Evolutionary conservation across 148 eudicot species (phyloP).

Genomic region (Diospyros kaki): DNA sequence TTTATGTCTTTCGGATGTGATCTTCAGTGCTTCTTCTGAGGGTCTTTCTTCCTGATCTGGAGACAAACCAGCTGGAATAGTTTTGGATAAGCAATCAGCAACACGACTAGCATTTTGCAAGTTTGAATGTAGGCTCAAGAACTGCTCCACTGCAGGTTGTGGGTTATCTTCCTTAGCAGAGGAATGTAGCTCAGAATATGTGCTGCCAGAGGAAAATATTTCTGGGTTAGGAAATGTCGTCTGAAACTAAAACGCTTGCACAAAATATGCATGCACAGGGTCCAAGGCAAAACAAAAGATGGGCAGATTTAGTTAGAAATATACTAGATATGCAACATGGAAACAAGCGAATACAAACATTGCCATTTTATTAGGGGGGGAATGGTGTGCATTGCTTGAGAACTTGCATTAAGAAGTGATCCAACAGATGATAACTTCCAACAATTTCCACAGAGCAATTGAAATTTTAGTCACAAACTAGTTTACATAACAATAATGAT

Average conservation of each 20-base stretch:
- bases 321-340: too few relatives aligned
- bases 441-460: too few relatives aligned
- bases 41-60: conserved; percentile 56
- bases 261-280: neutral
- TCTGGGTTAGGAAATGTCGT: neutral
- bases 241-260: neutral
- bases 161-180: conserved; percentile 80
- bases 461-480: too few relatives aligned
- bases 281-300: neutral
- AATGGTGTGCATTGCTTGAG: too few relatives aligned
- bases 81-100: conserved; percentile 53
- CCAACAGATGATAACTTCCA: too few relatives aligned
- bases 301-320: neutral
- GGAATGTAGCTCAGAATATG: conserved; percentile 62
- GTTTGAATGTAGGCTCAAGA: conserved; percentile 59
- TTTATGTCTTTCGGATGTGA: conserved; percentile 56
- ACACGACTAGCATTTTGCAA: conserved; percentile 49
- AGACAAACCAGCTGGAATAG: conserved; percentile 36
- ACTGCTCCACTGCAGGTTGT: conserved; percentile 77
- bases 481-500: too few relatives aligned
- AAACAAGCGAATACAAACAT: too few relatives aligned
- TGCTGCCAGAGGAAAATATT: conserved; percentile 38
- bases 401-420: too few relatives aligned
- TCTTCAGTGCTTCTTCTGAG: conserved; percentile 59
- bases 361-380: too few relatives aligned